Evolutionary conservation across 257 asterid genomes (phyloP).

Genomic region (Hygrophila difformis): DNA sequence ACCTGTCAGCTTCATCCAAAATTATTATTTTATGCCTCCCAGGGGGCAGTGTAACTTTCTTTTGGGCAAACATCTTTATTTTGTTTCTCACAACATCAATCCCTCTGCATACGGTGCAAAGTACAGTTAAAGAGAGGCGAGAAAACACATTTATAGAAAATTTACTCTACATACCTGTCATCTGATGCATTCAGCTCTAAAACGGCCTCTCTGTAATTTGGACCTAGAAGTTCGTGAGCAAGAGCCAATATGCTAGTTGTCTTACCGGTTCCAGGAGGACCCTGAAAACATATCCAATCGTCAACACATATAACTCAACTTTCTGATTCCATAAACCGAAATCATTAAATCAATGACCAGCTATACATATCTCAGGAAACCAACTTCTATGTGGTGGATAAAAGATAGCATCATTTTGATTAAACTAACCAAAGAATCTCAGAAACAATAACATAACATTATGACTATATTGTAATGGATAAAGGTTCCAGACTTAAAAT

Average conservation of each 20-base stretch:
- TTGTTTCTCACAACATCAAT: conserved; percentile 96
- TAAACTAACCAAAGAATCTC: too few species aligned
- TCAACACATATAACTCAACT: too few species aligned
- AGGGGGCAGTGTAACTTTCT: conserved; percentile 82
- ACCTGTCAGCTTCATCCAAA: conserved; percentile 99
- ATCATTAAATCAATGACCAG: neutral
- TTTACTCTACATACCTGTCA: conserved; percentile 46
- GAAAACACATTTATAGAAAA: neutral
- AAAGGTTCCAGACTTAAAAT: too few species aligned
- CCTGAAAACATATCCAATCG: conserved; percentile 30
- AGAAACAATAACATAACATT: too few species aligned
- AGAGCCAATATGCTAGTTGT: conserved; percentile 92
- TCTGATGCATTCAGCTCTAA: conserved; percentile 95
- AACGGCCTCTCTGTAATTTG: conserved; percentile 79
- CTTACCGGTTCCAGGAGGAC: conserved; percentile 98
- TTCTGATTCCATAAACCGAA: too few species aligned
- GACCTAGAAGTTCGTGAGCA: conserved; percentile 94
- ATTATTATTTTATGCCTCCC: conserved; percentile 88
- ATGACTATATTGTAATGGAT: too few species aligned
- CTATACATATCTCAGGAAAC: neutral
- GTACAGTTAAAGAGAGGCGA: conserved; percentile 3
- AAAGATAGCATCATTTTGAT: too few species aligned
- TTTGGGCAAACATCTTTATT: conserved; percentile 98
- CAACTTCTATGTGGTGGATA: too few species aligned
- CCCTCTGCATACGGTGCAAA: conserved; percentile 45